These are phyloP conservation scores for Hymenoscyphus linearis DNA, from an alignment of 2,329 filamentous ascomycete genomes.

Conservation along the genomic window DNA sequence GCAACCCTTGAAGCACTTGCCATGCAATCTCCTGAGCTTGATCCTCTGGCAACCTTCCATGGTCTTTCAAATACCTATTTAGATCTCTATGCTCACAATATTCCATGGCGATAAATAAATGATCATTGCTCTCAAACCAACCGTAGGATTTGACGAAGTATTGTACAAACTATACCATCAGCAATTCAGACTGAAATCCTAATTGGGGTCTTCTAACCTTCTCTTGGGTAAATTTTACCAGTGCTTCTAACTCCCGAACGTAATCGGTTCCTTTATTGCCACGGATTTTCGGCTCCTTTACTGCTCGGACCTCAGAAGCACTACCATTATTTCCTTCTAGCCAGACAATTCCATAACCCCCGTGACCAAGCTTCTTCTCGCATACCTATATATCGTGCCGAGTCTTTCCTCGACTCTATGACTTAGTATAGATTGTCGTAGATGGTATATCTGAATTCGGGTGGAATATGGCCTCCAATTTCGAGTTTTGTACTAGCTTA, in stretches of 20 bases:
- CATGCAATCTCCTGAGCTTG: neutral
- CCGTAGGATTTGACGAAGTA: constrained; percentile 32
- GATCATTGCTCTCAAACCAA: constrained; percentile 33
- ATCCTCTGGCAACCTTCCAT: neutral
- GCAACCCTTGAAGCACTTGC: constrained; percentile 8
- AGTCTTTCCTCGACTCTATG: neutral
- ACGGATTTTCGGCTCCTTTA: neutral
- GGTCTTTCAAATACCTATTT: constrained; percentile 14
- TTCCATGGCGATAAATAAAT: constrained; percentile 36
- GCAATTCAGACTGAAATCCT: too few species aligned
- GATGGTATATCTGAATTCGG: neutral
- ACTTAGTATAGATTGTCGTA: neutral
- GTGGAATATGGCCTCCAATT: neutral
- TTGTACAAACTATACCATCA: neutral
- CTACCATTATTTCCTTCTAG: neutral
- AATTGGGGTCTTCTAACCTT: neutral
- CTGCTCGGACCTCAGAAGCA: neutral
- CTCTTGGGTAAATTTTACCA: neutral
- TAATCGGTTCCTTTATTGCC: neutral
- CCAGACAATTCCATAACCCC: neutral
- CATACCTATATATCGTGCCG: neutral
- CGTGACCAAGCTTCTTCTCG: neutral
- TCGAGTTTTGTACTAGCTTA: neutral
- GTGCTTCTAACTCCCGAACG: neutral
- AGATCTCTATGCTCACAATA: constrained; percentile 34